Conservation (phyloP, 352 stramenopile species). For the Phytophthora cactorum region DNA sequence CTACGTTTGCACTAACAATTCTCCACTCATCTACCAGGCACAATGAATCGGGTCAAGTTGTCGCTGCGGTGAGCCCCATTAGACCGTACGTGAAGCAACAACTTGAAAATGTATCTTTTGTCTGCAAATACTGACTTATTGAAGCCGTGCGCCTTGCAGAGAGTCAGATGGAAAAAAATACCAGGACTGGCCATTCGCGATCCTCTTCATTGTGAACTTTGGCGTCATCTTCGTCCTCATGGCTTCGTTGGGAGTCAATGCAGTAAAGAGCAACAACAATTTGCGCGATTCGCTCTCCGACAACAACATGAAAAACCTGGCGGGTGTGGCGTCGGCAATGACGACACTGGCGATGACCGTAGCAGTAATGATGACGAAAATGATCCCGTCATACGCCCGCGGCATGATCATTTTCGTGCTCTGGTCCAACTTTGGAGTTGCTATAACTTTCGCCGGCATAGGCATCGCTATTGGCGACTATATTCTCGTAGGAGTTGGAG, state of each 20-base stretch:
- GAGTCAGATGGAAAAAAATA: conserved; percentile 22
- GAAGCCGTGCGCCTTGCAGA: not conserved
- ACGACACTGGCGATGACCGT: conserved; percentile 21
- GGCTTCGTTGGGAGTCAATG: not conserved
- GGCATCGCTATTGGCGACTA: conserved; percentile 36
- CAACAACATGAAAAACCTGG: not conserved
- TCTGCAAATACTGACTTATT: not conserved
- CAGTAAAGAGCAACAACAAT: conserved; percentile 1
- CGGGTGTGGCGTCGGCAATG: conserved; percentile 4
- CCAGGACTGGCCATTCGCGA: conserved; percentile 70
- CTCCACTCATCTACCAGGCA: not conserved
- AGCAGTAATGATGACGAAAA: conserved; percentile 59
- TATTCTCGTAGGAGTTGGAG: conserved; percentile 45
- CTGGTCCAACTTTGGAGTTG: conserved; percentile 73
- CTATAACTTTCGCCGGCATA: conserved; percentile 49
- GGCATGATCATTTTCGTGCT: conserved; percentile 79
- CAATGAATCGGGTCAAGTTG: not conserved
- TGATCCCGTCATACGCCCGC: conserved; percentile 62
- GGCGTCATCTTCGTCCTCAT: conserved; percentile 11
- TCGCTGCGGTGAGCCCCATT: conserved; percentile 4
- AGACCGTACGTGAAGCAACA: conserved; percentile 9
- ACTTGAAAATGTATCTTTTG: no score
- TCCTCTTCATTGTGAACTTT: conserved; percentile 73
- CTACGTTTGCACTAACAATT: not conserved
- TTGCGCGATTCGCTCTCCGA: conserved; percentile 2